Evolutionary conservation across 768 basidiomycete genomes (phyloP), one percentile per base, ranked within the genome.

Genomic region (Tulasnella sp.): DNA sequence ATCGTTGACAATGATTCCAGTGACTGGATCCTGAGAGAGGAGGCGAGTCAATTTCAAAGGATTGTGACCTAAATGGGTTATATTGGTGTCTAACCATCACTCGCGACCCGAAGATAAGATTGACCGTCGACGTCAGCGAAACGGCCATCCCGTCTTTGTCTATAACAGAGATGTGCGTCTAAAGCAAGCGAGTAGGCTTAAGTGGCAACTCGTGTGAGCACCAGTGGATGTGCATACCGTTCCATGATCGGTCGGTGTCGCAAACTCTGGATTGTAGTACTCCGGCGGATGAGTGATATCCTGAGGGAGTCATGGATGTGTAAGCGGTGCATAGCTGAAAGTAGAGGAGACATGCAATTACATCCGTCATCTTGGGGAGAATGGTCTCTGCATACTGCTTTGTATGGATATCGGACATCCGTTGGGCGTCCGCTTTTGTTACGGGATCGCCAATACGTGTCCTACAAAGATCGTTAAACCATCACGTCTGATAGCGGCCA

Each of bases 261-360:
- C 91, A 66, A 81, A 91, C 54, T 85, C 76, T 1, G 93, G 87
- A 30, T 86, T 77, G 69, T 97, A 97, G 71, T 95, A 94, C 41
- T 80, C 77, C 5, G 86, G 79, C 3, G 78, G 69, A 69, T 96
- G 93, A 0, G 95, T 95, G 3, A 68, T 74, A 68, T 90, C 83
- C 92, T 95, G 67, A 61, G 30, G 3, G 60, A 21, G 48, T 51
- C 38, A 38, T 49, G 27, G 62, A 49, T 61, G 15, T 38, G 34
- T 38, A 10, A 63, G 61, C 32, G n/a, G n/a, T n/a, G 23, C 54
- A 17, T 1, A 42, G 32, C 2, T 42, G 24, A 62, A 26, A 43
- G 27, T 48, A 15, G 3, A 51, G 17, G 9, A 21, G 32, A 26
- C 38, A n/a, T 21, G 49, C 13, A 73, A 80, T 65, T 67, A 94